Base-by-base conservation (phyloP, 106 monocot species). In the Platanthera zijinensis region DNA sequence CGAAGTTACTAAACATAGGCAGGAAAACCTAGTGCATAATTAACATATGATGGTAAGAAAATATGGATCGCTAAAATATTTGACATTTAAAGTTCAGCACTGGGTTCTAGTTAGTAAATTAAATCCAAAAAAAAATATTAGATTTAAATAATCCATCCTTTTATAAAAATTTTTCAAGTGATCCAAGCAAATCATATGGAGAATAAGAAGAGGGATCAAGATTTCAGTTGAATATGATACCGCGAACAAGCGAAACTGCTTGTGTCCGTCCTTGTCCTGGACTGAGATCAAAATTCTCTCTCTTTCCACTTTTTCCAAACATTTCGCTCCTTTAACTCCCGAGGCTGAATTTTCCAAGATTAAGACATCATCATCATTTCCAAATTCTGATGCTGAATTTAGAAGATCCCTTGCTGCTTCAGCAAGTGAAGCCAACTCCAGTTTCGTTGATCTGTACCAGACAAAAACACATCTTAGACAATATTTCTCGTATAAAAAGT, bases 211-310 rank as follows among this genome's bases (percentile, higher is more conserved):
- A 39, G 13, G 11, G 18, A 67, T 39, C 5, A 22, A 67, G 39
- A 39, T 30, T 64, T 45, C 8, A 39, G 67, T 67, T 5, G 22
- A 39, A 25, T 39, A 45, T 10, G 39, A 48, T 88, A 93, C 97
- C 97, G 77, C 83, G 79, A 89, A 87, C 39, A 97, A 45, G 10
- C 91, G 89, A 30, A 88, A 88, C 61, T 93, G 93, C 52, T 91
- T 91, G 51, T 80, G 81, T 2, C 83, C 89, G 51, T 84, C 87
- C 69, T 89, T 91, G 78, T 83, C 94, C 75, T 94, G 97, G 76
- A 97, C 81, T 30, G 91, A 88, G 73, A 97, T 86, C 11, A 97
- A 57, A 32, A 97, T 86, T 57, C 90, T 97, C 57, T 78, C 81
- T 49, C 87, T 91, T 54, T 83, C 82, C 6, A 72, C 72, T 71